These are phyloP conservation scores for Russula brevipes DNA, from an alignment of 768 basidiomycete genomes.

Conservation along the genomic window DNA sequence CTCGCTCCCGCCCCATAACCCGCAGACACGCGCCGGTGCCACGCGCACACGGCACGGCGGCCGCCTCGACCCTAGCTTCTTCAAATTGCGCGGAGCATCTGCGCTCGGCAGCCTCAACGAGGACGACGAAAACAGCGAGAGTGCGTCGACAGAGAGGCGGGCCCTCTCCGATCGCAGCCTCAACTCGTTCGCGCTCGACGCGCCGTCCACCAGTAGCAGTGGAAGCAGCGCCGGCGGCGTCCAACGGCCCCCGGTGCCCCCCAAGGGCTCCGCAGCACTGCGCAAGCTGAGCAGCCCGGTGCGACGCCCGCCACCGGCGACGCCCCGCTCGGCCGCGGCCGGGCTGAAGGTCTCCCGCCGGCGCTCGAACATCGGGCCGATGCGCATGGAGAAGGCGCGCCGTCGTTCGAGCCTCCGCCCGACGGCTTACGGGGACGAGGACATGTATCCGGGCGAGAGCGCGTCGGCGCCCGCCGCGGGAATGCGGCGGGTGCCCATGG, in stretches of 20 bases:
- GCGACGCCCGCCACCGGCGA: slow-evolving; percentile 5
- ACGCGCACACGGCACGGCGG: slow-evolving; percentile 43
- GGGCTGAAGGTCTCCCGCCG: slow-evolving; percentile 42
- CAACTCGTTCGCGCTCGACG: slow-evolving; percentile 42
- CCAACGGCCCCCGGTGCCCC: slow-evolving; percentile 2
- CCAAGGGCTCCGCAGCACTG: background rate
- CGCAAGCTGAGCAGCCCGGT: slow-evolving; percentile 3
- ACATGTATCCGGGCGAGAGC: slow-evolving; percentile 33
- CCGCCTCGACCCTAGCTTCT: slow-evolving; percentile 65
- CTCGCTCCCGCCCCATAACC: slow-evolving; percentile 29
- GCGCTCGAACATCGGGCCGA: slow-evolving; percentile 71
- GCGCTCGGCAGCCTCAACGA: slow-evolving; percentile 63
- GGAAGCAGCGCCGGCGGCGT: slow-evolving; percentile 26
- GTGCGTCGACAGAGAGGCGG: slow-evolving; percentile 32
- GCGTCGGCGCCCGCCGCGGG: slow-evolving; percentile 28
- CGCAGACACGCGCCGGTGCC: slow-evolving; percentile 1
- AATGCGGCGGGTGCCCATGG: slow-evolving; percentile 40
- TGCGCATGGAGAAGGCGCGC: slow-evolving; percentile 65
- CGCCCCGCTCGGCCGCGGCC: slow-evolving; percentile 12
- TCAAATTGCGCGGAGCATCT: slow-evolving; percentile 47
- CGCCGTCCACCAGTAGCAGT: slow-evolving; percentile 44
- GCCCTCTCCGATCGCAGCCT: slow-evolving; percentile 66
- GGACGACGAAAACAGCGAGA: slow-evolving; percentile 52
- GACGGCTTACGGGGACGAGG: slow-evolving; percentile 46
- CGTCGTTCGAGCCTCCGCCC: slow-evolving; percentile 80